phyloP scores from a whole-genome alignment of 768 basidiomycete genomes.

The Serendipita indica region DNA sequence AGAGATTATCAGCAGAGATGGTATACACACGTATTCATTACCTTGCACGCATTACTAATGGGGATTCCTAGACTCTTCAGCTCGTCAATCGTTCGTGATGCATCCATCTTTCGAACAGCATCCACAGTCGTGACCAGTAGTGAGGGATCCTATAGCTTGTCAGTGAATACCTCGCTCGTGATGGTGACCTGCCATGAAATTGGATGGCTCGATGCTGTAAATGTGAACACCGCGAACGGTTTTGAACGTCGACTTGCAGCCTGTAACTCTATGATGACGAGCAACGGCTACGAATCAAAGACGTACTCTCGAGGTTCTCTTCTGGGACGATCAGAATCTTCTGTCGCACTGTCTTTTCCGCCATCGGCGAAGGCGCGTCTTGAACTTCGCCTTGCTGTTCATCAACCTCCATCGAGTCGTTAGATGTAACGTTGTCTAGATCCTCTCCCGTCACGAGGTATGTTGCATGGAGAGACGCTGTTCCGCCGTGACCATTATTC shows the following conservation, averaged over 20 bases:
- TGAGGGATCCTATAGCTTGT: conserved; percentile 29
- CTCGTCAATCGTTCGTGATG: conserved; percentile 23
- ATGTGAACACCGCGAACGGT: conserved; percentile 44
- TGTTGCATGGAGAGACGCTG: conserved; percentile 38
- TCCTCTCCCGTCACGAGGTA: conserved; percentile 52
- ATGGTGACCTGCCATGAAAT: conserved; percentile 31
- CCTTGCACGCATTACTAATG: conserved; percentile 1
- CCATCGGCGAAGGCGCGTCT: conserved; percentile 13
- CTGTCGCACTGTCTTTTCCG: conserved; percentile 31
- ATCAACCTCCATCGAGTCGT: conserved; percentile 26
- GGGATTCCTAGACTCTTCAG: background rate
- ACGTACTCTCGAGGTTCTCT: conserved; percentile 44
- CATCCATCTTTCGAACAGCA: conserved; percentile 24
- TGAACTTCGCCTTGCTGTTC: conserved; percentile 22
- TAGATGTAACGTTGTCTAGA: conserved; percentile 21
- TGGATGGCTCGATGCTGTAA: conserved; percentile 57
- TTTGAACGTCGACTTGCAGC: conserved; percentile 36
- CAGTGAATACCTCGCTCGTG: background rate
- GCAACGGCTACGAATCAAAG: conserved; percentile 19
- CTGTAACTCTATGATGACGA: too few species aligned
- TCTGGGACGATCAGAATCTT: conserved; percentile 49
- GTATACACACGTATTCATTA: background rate
- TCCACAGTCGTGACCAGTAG: conserved; percentile 26
- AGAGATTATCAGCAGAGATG: background rate
- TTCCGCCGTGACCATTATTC: conserved; percentile 24